Percentiles rank a stretch among this genome's conserved stretches.
phyloP scores from a whole-genome alignment of 306 rosid genomes.

The Castanea sativa region DNA sequence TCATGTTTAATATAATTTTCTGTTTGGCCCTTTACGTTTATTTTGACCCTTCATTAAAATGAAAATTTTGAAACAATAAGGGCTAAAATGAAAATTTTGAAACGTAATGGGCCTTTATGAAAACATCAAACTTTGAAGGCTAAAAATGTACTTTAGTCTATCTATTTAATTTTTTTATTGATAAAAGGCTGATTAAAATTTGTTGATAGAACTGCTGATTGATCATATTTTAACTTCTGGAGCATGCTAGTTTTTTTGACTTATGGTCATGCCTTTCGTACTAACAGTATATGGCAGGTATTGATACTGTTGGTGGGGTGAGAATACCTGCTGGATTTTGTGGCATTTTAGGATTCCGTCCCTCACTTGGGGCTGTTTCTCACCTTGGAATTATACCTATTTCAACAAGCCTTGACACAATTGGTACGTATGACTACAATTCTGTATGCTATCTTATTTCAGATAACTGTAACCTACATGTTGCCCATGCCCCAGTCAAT shows the following conservation, averaged over 20 bases:
- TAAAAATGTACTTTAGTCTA: too few relatives aligned
- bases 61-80: too few relatives aligned
- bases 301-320: conserved; percentile 92
- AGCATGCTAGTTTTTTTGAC: neutral
- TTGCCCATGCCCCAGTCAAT: too few relatives aligned
- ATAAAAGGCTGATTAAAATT: neutral
- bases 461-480: neutral
- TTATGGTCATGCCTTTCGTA: conserved; percentile 14
- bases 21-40: too few relatives aligned
- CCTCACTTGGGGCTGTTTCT: conserved; percentile 89
- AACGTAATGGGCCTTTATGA: too few relatives aligned
- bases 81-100: too few relatives aligned
- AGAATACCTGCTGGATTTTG: conserved; percentile 95
- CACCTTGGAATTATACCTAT: conserved; percentile 65
- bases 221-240: neutral
- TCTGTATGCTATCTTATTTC: conserved; percentile 1
- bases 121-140: too few relatives aligned
- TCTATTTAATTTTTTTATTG: neutral
- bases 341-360: conserved; percentile 90
- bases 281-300: conserved; percentile 46
- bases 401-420: conserved; percentile 79
- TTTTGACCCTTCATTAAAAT: too few relatives aligned
- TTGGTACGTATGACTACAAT: conserved; percentile 56
- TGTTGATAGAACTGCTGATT: neutral
- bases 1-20: too few relatives aligned